Conservation (phyloP, 2,329 filamentous ascomycete genomes). For the Rhytidhysteron rufulum region DNA sequence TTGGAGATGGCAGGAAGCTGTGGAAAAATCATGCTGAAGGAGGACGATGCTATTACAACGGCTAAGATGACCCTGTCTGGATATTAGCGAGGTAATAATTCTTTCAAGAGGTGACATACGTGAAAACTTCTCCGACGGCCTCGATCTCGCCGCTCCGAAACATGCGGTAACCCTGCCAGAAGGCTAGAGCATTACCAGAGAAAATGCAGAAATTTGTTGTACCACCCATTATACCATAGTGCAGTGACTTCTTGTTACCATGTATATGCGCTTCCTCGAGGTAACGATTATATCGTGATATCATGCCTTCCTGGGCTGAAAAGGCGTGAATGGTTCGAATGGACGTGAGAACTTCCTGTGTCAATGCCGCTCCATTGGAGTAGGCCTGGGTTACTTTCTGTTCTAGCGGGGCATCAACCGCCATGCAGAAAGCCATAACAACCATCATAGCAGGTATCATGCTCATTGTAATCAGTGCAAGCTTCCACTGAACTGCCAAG, state of each 20-base stretch:
- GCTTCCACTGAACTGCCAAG: conserved; percentile 41
- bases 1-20: conserved; percentile 18
- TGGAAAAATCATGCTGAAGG: conserved; percentile 4
- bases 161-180: conserved; percentile 35
- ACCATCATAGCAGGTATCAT: conserved; percentile 45
- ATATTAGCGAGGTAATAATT: conserved; percentile 5
- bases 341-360: conserved; percentile 49
- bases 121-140: conserved; percentile 32
- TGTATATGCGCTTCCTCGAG: conserved; percentile 41
- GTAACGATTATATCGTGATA: conserved; percentile 40
- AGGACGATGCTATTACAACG: conserved; percentile 23
- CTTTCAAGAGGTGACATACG: conserved; percentile 12
- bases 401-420: conserved; percentile 35
- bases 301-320: conserved; percentile 39
- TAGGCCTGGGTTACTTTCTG: conserved; percentile 37
- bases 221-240: conserved; percentile 42
- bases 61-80: conserved; percentile 29
- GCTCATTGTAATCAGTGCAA: conserved; percentile 44
- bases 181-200: conserved; percentile 35
- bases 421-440: conserved; percentile 27
- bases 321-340: conserved; percentile 50
- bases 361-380: conserved; percentile 43
- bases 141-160: conserved; percentile 26
- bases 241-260: conserved; percentile 43
- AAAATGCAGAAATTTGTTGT: conserved; percentile 41